Base-by-base conservation (phyloP, 352 stramenopile species). In the Globisporangium uncinulatum region DNA sequence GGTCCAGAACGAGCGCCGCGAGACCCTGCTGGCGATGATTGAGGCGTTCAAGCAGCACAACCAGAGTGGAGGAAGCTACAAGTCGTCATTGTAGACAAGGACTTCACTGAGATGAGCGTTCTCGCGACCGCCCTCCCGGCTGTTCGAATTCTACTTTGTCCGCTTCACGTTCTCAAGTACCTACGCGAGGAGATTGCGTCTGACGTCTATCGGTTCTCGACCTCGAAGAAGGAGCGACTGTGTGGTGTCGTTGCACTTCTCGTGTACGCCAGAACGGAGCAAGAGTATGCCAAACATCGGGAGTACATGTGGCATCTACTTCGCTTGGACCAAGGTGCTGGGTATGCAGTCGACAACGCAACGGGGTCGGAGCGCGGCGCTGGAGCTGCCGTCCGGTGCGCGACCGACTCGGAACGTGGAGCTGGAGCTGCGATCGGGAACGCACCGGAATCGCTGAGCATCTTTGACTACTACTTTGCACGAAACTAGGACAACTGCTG, bases 151-250 rank as follows among this genome's bases (percentile, higher is more conserved):
- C 42, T 74, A 0, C n/a, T 77, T 0, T 73, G 58, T 29, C 56
- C 71, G 20, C 71, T 71, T 39, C 66, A 70, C 24, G 62, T 67
- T 0, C 39, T 73, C 0, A 70, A 69, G 36, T 66, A 56, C 17
- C 42, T 70, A 0, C 45, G 47, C 11, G 45, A 64, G 20, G 56
- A 63, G 17, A 51, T 74, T 20, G 39, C 49, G 9, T 36, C 41
- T 3, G 17, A 58, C 1, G 37, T 62, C 0, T 68, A 70, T 46
- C 24, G 52, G 1, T 63, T 70, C 8, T 51, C 17, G 1, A 1
- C 59, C 7, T 70, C 53, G 58, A 56, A 66, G 34, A 66, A 69
- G 13, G 43, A 69, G 4, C 56, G 57, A 10, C 14, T 73, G 13
- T 9, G 54, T 11, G 51, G 54, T 11, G 31, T 61, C 0, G n/a